Percentiles rank a stretch among this genome's conserved stretches.
Conservation (phyloP, 768 basidiomycete genomes). For the Russula dissimulans region DNA sequence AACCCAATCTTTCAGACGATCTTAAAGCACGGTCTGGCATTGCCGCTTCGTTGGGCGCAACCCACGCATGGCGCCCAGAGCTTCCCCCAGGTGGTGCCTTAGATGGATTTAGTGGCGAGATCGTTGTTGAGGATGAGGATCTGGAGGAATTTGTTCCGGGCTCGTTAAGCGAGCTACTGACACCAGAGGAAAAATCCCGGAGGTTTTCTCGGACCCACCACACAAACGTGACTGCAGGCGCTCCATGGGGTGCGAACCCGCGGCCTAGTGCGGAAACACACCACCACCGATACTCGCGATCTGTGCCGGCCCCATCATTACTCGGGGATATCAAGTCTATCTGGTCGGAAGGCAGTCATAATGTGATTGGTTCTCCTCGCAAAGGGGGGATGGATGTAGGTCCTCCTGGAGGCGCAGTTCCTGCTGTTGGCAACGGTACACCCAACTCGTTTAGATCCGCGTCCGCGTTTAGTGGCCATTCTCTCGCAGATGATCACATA, state of each 20-base stretch:
- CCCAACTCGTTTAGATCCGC: constrained; percentile 46
- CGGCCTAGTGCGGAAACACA: constrained; percentile 24
- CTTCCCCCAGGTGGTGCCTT: constrained; percentile 4
- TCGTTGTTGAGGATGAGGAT: constrained; percentile 61
- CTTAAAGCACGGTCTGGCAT: constrained; percentile 40
- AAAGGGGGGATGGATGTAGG: constrained; percentile 19
- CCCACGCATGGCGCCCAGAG: constrained; percentile 34
- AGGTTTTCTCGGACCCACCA: constrained; percentile 69
- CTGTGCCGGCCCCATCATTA: constrained; percentile 69
- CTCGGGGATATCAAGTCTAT: constrained; percentile 71
- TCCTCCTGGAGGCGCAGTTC: constrained; percentile 16
- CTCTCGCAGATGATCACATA: constrained; percentile 28
- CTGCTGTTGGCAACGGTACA: constrained; percentile 32
- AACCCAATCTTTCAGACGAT: constrained; percentile 25
- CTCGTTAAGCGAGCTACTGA: constrained; percentile 80
- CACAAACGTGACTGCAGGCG: constrained; percentile 25
- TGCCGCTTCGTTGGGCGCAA: constrained; percentile 56
- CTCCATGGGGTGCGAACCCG: constrained; percentile 17
- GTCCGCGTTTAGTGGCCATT: constrained; percentile 30
- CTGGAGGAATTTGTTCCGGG: constrained; percentile 85
- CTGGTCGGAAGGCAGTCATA: constrained; percentile 54
- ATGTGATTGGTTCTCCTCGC: constrained; percentile 31
- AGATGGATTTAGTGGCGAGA: constrained; percentile 23
- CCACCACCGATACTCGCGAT: constrained; percentile 72
- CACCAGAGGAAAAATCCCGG: constrained; percentile 76